Evolutionary conservation across 768 basidiomycete genomes (phyloP).

Genomic region (Xerocomellus intermedius): DNA sequence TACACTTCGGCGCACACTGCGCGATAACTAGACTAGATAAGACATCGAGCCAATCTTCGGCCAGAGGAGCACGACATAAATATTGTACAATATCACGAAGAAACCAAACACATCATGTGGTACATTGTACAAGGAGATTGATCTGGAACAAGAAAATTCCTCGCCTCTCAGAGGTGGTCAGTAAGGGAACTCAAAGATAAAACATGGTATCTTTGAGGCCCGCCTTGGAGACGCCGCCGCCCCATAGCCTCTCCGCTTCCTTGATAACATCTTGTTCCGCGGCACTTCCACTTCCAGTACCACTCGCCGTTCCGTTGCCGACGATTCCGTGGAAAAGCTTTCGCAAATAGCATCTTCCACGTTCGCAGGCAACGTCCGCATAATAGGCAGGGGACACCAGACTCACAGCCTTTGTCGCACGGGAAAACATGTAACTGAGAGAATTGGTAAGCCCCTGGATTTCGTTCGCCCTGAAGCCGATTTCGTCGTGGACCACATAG

Average conservation of each 20-base stretch:
- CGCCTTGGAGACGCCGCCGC: constrained; percentile 46
- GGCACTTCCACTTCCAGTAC: constrained; percentile 36
- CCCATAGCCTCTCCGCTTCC: constrained; percentile 60
- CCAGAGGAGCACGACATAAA: not conserved
- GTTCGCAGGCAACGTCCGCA: constrained; percentile 51
- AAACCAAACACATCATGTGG: not conserved
- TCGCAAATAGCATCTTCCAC: constrained; percentile 52
- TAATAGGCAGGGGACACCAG: constrained; percentile 39
- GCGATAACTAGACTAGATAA: not conserved
- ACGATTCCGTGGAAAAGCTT: constrained; percentile 42
- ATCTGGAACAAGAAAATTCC: not conserved
- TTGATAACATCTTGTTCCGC: constrained; percentile 48
- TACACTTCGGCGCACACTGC: not conserved
- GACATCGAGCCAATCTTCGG: not conserved
- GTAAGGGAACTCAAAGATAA: constrained; percentile 49
- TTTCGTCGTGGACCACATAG: constrained; percentile 55
- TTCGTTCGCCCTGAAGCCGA: constrained; percentile 45
- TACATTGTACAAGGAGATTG: not conserved
- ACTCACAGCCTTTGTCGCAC: constrained; percentile 51
- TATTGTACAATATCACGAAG: not conserved
- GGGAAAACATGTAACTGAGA: constrained; percentile 55
- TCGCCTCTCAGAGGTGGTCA: not conserved
- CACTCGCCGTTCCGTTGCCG: constrained; percentile 26
- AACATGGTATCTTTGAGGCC: constrained; percentile 71
- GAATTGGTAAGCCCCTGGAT: constrained; percentile 56